These are phyloP conservation scores for Plenodomus lindquistii DNA, from an alignment of 2,329 filamentous ascomycete species.

Conservation along the genomic window DNA sequence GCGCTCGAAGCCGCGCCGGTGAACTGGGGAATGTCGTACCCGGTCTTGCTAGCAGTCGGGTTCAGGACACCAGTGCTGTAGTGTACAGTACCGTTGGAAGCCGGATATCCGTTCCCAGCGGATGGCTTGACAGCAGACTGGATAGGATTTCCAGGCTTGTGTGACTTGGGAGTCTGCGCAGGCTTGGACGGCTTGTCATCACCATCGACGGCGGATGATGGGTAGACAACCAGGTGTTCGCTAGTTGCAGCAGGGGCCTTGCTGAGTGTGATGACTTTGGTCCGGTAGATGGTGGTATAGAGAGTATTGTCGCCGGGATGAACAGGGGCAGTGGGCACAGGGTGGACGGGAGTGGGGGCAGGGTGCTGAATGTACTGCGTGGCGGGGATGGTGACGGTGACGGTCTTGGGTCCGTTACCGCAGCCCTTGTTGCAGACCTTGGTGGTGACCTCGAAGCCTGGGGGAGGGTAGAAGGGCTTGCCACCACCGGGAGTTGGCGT, in stretches of 20 bases:
- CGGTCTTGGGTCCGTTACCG: constrained; percentile 26
- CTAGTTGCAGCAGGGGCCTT: constrained; percentile 15
- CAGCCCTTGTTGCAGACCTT: constrained; percentile 34
- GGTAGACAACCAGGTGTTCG: constrained; percentile 11
- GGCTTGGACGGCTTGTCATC: constrained; percentile 7
- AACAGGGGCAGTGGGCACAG: constrained; percentile 6
- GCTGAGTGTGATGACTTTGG: constrained; percentile 24
- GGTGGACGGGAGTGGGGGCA: not conserved
- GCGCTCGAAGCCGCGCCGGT: constrained; percentile 26
- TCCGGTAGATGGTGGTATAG: constrained; percentile 11
- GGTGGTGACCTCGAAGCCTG: constrained; percentile 32
- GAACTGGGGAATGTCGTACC: constrained; percentile 19
- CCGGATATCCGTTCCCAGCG: not conserved
- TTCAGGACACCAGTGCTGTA: constrained; percentile 11
- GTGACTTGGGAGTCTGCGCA: not conserved
- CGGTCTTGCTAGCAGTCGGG: constrained; percentile 15
- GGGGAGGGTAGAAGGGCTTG: constrained; percentile 14
- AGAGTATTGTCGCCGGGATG: constrained; percentile 3
- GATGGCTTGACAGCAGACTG: not conserved
- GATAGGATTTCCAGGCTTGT: constrained; percentile 1
- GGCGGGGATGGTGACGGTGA: constrained; percentile 29
- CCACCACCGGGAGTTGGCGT: constrained; percentile 1
- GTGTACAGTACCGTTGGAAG: constrained; percentile 13
- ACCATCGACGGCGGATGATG: constrained; percentile 3
- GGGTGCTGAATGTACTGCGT: constrained; percentile 14